phyloP scores from a whole-genome alignment of 805 yeast genomes.

The Schwanniomyces yamadae region DNA sequence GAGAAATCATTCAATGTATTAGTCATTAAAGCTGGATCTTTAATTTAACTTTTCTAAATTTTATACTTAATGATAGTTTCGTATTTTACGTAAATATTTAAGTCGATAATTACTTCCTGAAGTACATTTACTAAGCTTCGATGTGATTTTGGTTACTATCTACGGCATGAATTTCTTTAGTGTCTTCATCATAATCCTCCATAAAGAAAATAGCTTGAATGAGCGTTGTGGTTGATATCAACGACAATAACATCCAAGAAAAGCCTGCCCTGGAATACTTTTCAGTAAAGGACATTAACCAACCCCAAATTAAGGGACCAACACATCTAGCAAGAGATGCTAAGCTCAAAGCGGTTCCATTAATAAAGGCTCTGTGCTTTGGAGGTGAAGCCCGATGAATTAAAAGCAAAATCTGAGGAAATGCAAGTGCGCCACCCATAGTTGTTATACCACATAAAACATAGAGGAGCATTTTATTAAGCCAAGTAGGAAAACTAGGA shows the following conservation, averaged over 20 bases:
- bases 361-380: slow-evolving; percentile 56
- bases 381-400: slow-evolving; percentile 55
- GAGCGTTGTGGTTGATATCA: slow-evolving; percentile 16
- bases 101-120: no score
- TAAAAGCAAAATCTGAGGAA: slow-evolving; percentile 52
- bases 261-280: slow-evolving; percentile 20
- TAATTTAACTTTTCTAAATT: no score
- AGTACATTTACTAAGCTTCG: no score
- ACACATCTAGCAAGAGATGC: slow-evolving; percentile 54
- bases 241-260: slow-evolving; percentile 31
- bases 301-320: slow-evolving; percentile 61
- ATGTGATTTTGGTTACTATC: no score
- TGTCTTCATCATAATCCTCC: slow-evolving; percentile 27
- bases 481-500: slow-evolving; percentile 21
- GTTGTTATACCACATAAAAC: slow-evolving; percentile 22
- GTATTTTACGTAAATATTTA: no score
- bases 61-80: no score
- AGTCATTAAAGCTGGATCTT: slow-evolving; percentile 17
- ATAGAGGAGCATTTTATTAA: slow-evolving; percentile 24
- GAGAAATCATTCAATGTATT: slow-evolving; percentile 25
- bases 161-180: not conserved
- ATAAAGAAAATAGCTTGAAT: slow-evolving; percentile 20
- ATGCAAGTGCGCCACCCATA: slow-evolving; percentile 44
- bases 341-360: slow-evolving; percentile 55
- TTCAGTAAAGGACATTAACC: slow-evolving; percentile 30